Evolutionary conservation across 1,139 yeast species (phyloP), one percentile per base, ranked within the genome.

Genomic region (Geotrichum macrosporum): DNA sequence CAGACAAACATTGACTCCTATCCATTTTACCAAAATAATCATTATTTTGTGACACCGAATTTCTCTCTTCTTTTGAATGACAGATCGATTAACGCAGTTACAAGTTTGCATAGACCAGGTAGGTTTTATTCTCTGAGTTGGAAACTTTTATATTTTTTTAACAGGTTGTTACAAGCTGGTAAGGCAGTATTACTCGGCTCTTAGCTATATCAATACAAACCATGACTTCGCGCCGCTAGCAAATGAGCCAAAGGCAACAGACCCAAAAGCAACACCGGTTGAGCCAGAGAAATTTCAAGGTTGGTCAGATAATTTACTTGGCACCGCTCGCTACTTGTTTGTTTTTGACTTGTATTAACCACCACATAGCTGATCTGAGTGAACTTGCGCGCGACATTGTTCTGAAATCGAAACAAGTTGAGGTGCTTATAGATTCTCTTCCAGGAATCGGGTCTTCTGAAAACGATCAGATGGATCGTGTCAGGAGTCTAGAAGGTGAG

Each of bases 381-480:
- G 77, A 73, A 51, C 72, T 92, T 16, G 78, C 95, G 1, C 78
- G 84, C 0, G 97, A 92, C 61, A 76, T 92, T 16, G 85, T 89
- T 21, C 68, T 87, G 51, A 88, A 89, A 60, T 78, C 95, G 3
- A 75, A 94, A 55, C 98, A 92, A 62, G 85, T 89, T 15, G 78
- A 86, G 42, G 80, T 84, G 65, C 75, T 92, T 34, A 88, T 92
- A 27, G 95, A 86, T 61, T 80, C 94, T 2, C 69, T 92, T 41
- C 98, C 99, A 0, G 98, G 97, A 3, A 85, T 88, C 2, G 96
- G 94, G 12, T 88, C 84, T 0, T 79, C 89, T 2, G 86, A 86
- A 26, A 76, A 74, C 36, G 81, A 78, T 46, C 98, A 92, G 65
- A 63, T 88, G 61, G 68, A 69, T 31, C 73, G 76, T 53, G 84